Base-by-base conservation (phyloP, 2,329 filamentous ascomycete genomes). In the Coniochaeta prunicola region DNA sequence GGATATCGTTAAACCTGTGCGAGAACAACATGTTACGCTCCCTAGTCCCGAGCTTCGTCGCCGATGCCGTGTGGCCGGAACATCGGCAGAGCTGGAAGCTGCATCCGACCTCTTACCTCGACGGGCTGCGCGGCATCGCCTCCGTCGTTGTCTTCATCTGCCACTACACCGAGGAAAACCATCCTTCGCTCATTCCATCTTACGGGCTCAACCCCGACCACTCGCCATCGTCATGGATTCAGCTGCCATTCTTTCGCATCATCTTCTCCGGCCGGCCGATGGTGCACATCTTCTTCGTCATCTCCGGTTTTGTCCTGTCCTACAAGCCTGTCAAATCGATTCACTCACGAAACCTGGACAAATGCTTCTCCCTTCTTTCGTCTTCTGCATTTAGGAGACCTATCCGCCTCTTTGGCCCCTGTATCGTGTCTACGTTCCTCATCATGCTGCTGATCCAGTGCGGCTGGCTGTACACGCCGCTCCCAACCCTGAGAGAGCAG, bases 231-330 rank as follows among this genome's bases (percentile, higher is more conserved):
- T 72, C 71, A 6, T 66, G 65, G 15, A 62, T 80, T 21, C 78
- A 80, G 64, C 66, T 79, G 15, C 78, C 78, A 1, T 75, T 76
- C 56, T 13, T 78, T 8, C 73, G 77, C 57, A 68, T 78, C 30
- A 58, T 79, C 21, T 77, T 71, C 62, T 74, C 74, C 17, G 77
- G 77, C 19, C 71, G 74, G 19, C 75, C 77, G 9, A 77, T 78
- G 75, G 78, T 81, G 2, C 74, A 78, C 64, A 73, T 81, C 53
- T 80, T 81, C 67, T 80, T 80, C 66, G 73, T 80, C 62, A 77
- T 81, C 36, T 80, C 77, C 1, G 78, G 79, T 38, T 79, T 77
- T 61, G 77, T 74, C 3, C 70, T 81, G 24, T 73, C 76, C 8
- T 72, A 74, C 62, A 76, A 77, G 61, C 74, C 77, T 2, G 65